These are phyloP conservation scores for Schwanniomyces vanrijiae DNA, from an alignment of 805 yeast species.

Conservation along the genomic window DNA sequence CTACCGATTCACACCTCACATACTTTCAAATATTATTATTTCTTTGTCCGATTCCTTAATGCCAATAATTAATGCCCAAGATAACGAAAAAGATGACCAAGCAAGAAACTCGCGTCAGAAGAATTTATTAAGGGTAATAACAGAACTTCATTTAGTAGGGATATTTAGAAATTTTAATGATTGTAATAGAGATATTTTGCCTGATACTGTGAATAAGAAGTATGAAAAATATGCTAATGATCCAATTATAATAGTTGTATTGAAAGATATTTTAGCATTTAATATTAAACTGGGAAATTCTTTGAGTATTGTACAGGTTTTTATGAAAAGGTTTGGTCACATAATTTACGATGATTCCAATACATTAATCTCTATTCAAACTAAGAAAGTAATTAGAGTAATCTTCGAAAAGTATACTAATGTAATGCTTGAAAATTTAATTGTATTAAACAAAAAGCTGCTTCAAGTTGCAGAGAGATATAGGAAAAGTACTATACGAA, in stretches of 20 bases:
- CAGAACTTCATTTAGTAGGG: constrained; percentile 61
- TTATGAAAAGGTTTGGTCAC: constrained; percentile 47
- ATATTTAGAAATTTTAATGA: constrained; percentile 49
- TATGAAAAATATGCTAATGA: constrained; percentile 21
- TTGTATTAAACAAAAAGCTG: constrained; percentile 34
- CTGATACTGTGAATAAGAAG: constrained; percentile 41
- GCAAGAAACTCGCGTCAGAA: constrained; percentile 43
- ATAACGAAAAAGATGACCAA: constrained; percentile 45
- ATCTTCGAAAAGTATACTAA: constrained; percentile 44
- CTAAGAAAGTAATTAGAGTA: constrained; percentile 27
- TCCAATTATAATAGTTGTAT: constrained; percentile 21
- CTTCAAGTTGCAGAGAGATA: constrained; percentile 37
- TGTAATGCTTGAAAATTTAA: constrained; percentile 39
- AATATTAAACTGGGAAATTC: constrained; percentile 29
- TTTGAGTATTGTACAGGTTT: constrained; percentile 43
- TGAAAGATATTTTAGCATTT: constrained; percentile 29
- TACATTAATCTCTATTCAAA: constrained; percentile 23
- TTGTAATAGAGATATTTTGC: constrained; percentile 40
- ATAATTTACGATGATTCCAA: constrained; percentile 28
- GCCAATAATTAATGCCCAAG: constrained; percentile 18
- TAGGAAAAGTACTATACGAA: constrained; percentile 58
- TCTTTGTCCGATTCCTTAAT: constrained; percentile 32
- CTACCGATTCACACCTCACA: constrained; percentile 47
- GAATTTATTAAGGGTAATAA: constrained; percentile 48
- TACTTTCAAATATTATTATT: constrained; percentile 43